Base-by-base conservation (phyloP, 2,329 filamentous ascomycete species). In the Aureobasidium sp. region DNA sequence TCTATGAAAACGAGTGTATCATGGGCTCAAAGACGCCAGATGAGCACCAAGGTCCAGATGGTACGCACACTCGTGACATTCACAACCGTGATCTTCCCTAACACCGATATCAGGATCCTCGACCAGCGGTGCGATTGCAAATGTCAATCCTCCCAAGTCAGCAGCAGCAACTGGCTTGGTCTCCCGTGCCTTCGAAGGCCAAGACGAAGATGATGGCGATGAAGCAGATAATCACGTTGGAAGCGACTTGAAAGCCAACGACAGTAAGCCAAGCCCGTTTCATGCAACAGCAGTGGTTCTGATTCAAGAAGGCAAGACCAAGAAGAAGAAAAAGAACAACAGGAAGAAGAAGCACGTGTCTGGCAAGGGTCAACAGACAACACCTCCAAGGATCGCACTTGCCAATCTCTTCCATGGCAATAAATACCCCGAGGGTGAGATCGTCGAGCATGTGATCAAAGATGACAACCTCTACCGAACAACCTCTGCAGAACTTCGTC, bases 401-500 rank as follows among this genome's bases (percentile, higher is more conserved):
- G 86, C 88, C 37, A 84, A 86, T 67, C 80, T 95, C 47, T 94
- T 91, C 78, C 84, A 87, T 58, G 84, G 84, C 73, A 81, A 84
- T 70, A 79, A 79, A 67, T 96, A 90, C 73, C 90, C 90, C 53
- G 83, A 85, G 69, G 91, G 91, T 66, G 84, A 94, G 75, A 87
- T 91, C 72, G 84, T 86, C 67, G 87, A 91, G 67, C 95, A 95
- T 39, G 76, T 80, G 65, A 81, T 90, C 41, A 10, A 17, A 12
- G 27, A 44, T 70, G 89, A 93, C 68, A 94, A 94, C 73, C 75
- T 82, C 44, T 90, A 86, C 74, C 85, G 91, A 62, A 94, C 88
- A 3, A 95, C 90, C 13, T 86, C 81, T 73, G 90, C 93, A 75
- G 91, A 95, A 79, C 91, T 92, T 78, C 84, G 90, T 59, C 85